Base-by-base conservation (phyloP, 352 stramenopile genomes). In the Globisporangium paroecandrum region DNA sequence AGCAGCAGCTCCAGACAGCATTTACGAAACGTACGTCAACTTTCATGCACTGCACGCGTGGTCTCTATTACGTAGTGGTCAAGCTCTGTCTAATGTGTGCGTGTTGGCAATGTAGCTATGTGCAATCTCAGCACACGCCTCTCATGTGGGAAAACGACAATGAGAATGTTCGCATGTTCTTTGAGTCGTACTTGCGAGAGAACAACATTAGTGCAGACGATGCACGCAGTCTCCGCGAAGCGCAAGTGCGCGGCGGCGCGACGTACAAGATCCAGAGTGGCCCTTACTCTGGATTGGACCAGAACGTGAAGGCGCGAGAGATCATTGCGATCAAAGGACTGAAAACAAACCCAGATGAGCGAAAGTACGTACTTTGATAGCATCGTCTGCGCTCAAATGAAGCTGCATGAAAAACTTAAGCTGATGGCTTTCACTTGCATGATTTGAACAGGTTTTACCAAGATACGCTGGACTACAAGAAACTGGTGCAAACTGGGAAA, bases 181-280 rank as follows among this genome's bases (percentile, higher is more conserved):
- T 96, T 27, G 81, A 94, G 57, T 75, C 82, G 20, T 94, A 96
- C 36, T 65, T 93, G 65, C 80, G 82, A 3, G 86, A 94, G 38
- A 89, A 91, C 66, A 85, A 81, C 43, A 89, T 96, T 51, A 89
- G 79, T 51, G 68, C 77, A 29, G 82, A 93, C 58, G 85, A 96
- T 61, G 79, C 82, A 8, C 74, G 73, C 13, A 75, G 76, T 7
- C 74, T 96, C 47, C 77, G 75, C 12, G 85, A 96, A 27, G 83
- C 82, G 0, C 86, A 94, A 72, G 70, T 78, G 25, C 85, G 88
- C 53, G 81, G 73, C 55, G 86, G 86, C 20, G 87, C 86, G 18
- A 94, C 88, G 6, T 94, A 92, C 66, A 94, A 91, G 62, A 75
- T 96, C 9, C 85, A 93, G 72, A 64, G 70, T 49, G 88, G 88